Base-by-base conservation (phyloP, 2,329 filamentous ascomycete genomes). In the Juglanconis sp. region DNA sequence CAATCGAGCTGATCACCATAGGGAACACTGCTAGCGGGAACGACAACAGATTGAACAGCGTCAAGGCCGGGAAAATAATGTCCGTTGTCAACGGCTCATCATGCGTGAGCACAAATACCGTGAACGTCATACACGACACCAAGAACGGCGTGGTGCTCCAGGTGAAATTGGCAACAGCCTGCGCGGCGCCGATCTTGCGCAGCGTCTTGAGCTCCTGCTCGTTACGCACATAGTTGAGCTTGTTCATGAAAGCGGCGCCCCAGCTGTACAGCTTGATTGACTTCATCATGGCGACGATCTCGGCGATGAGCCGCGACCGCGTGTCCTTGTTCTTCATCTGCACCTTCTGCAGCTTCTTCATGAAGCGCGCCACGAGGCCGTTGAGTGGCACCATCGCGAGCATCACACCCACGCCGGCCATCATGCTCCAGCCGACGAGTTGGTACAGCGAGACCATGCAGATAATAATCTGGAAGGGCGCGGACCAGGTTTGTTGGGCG, bases 301-400 rank as follows among this genome's bases (percentile, higher is more conserved):
- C 95, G 6, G 94, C 96, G 81, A 98, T 97, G 61, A 99, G 78
- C 53, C 94, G 87, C 51, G 93, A 96, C 70, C 95, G 87, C 44
- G 92, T 85, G 70, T 99, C 95, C 78, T 99, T 99, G 79, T 98
- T 98, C 80, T 96, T 96, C 95, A 99, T 99, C 78, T 99, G 95
- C 65, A 87, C 82, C 76, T 98, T 96, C 72, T 99, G 96, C 68
- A 99, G 78, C 48, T 84, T 92, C 78, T 96, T 97, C 90, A 97
- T 97, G 68, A 96, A 82, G 61, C 89, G 86, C 31, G 95, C 94
- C 71, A 98, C 95, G 63, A 95, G 80, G 53, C 93, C 94, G 72
- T 99, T 98, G 67, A 98, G 80, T 0, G 95, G 95, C 73, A 99
- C 94, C 94, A 98, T 98, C 68, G 97, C 76, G 63, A 99, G 83